Evolutionary conservation across 1,139 yeast species (phyloP).

Genomic region (Yamadazyma dushanensis): DNA sequence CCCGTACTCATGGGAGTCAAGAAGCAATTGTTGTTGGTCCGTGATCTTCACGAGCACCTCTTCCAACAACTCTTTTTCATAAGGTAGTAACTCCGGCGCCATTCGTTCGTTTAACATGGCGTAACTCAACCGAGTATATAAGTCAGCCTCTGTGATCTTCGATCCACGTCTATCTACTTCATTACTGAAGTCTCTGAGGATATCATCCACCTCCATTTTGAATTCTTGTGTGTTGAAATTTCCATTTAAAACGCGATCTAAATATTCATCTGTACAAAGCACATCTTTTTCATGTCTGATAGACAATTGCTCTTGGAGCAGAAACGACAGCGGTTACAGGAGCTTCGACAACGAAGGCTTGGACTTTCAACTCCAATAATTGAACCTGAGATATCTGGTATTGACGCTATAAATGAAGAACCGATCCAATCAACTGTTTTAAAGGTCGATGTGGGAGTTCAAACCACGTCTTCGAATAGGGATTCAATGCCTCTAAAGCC

Average conservation of each 20-base stretch:
- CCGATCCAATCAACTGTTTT: background rate
- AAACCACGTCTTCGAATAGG: conserved; percentile 6
- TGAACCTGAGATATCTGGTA: background rate
- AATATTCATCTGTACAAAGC: conserved; percentile 5
- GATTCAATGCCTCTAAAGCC: background rate
- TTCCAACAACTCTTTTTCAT: conserved; percentile 58
- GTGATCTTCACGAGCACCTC: conserved; percentile 60
- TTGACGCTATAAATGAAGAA: background rate
- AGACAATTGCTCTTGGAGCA: conserved; percentile 41
- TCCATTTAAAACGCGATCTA: background rate
- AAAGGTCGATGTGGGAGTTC: conserved; percentile 22
- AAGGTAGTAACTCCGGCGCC: conserved; percentile 81
- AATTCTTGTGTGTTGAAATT: too few species aligned
- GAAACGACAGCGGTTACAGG: conserved; percentile 43
- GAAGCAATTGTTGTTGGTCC: conserved; percentile 70
- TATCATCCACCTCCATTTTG: conserved; percentile 58
- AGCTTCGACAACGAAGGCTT: conserved; percentile 35
- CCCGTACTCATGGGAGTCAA: conserved; percentile 55
- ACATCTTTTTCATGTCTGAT: conserved; percentile 23
- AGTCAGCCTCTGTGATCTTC: conserved; percentile 10
- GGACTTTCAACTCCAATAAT: conserved; percentile 9
- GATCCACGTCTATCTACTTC: conserved; percentile 15
- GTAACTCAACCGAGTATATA: conserved; percentile 21
- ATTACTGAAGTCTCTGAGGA: conserved; percentile 59
- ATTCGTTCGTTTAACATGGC: conserved; percentile 84